Evolutionary conservation across 345 rosid genomes (phyloP), one percentile per base, ranked within the genome.

Genomic region (Anastatica hierochuntica): DNA sequence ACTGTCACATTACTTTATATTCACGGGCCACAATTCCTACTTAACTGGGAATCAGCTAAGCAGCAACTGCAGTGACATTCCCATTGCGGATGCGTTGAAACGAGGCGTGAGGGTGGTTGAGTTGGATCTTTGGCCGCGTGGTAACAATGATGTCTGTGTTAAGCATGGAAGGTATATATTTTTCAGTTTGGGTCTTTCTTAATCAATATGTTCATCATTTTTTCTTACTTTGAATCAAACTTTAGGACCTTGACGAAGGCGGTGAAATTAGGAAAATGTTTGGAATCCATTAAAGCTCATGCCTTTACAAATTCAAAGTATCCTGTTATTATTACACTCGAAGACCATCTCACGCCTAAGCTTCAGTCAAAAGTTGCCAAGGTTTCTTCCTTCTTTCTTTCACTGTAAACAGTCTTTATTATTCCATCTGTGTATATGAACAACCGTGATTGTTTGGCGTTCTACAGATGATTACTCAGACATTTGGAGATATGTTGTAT

Each of bases 41-140:
- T 74, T 94, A 66, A 88, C 97, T 0, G 95, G 97, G 33, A 94
- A 88, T 46, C 97, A 94, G 53, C 89, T 94, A 5, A 88, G 83
- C 64, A 94, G 99, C 61, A 90, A 88, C 16, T 85, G 95, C 71
- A 94, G 97, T 46, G 97, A 82, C 18, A 81, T 80, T 40, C 97
- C 99, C 2, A 88, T 88, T 69, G 80, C 83, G 27, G 73, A 79
- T 50, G 89, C 95, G 5, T 50, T 94, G 66, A 58, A 56, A 53
- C 70, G 61, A 71, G 99, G 97, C 11, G 92, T 88, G 17, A 75
- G 99, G 63, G 97, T 85, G 3, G 81, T 94, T 35, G 97, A 94
- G 76, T 76, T 94, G 66, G 99, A 94, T 73, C 69, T 94, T 21
- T 88, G 96, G 98, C 98, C 96, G 0, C 69, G 84, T 21, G 55